Evolutionary conservation across 2,329 filamentous ascomycete genomes (phyloP).

Genomic region (Aquanectria penicillioides): DNA sequence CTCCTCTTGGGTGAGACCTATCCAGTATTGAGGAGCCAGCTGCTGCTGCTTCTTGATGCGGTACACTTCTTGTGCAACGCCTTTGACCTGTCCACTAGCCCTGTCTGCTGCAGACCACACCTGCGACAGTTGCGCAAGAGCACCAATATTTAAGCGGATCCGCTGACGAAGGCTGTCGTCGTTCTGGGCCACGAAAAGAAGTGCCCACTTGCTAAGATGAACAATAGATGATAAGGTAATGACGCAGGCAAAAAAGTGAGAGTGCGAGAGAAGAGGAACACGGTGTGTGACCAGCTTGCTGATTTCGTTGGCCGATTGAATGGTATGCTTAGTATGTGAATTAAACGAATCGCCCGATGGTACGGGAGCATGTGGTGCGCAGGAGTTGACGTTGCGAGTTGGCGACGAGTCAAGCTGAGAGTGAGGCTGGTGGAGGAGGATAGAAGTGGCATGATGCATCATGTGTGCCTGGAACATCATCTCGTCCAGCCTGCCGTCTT

Average conservation of each 20-base stretch:
- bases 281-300: conserved; percentile 80
- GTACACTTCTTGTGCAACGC: conserved; percentile 82
- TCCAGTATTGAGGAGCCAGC: conserved; percentile 63
- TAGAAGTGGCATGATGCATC: conserved; percentile 73
- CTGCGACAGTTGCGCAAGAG: conserved; percentile 72
- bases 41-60: conserved; percentile 66
- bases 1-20: conserved; percentile 63
- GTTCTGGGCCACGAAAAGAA: conserved; percentile 68
- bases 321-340: conserved; percentile 81
- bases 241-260: conserved; percentile 85
- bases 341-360: conserved; percentile 64
- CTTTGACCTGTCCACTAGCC: conserved; percentile 78
- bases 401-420: conserved; percentile 77
- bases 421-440: conserved; percentile 82
- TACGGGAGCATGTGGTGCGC: conserved; percentile 68
- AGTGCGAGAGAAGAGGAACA: conserved; percentile 76
- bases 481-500: conserved; percentile 80
- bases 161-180: conserved; percentile 77
- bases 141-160: conserved; percentile 82
- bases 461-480: conserved; percentile 93
- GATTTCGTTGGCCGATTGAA: conserved; percentile 81
- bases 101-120: conserved; percentile 79
- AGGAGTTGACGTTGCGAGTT: conserved; percentile 69
- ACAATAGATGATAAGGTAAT: conserved; percentile 83
- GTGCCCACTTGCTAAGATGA: conserved; percentile 81